Conservation (phyloP, 2,329 filamentous ascomycete species). For the Arachnomyces sp. region DNA sequence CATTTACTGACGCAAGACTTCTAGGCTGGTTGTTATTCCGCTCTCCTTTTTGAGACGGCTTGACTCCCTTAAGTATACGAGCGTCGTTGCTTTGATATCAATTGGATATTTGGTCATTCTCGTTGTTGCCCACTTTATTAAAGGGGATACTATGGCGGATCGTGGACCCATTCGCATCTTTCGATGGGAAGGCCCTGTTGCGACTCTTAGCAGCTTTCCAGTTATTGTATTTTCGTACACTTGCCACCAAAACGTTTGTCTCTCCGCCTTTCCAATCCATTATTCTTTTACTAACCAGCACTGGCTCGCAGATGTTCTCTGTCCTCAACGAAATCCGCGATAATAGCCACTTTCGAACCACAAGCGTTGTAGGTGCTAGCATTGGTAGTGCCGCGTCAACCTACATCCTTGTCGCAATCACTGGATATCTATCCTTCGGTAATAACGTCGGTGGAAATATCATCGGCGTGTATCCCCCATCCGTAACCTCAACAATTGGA, state of each 20-base stretch:
- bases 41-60: constrained; percentile 84
- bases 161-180: constrained; percentile 69
- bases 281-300: constrained; percentile 20
- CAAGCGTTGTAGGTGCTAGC: constrained; percentile 70
- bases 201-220: constrained; percentile 76
- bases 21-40: constrained; percentile 81
- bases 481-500: constrained; percentile 79
- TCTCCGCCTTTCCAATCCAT: not conserved
- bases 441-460: constrained; percentile 88
- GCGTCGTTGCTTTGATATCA: constrained; percentile 78
- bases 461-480: constrained; percentile 77
- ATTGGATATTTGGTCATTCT: constrained; percentile 91
- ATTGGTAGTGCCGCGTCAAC: constrained; percentile 82
- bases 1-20: constrained; percentile 13
- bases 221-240: constrained; percentile 99
- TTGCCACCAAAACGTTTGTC: constrained; percentile 85
- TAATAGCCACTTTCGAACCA: constrained; percentile 69
- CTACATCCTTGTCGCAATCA: constrained; percentile 87
- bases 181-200: constrained; percentile 69
- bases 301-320: constrained; percentile 76
- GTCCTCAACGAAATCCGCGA: constrained; percentile 91
- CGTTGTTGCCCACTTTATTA: constrained; percentile 83
- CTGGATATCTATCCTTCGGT: constrained; percentile 92
- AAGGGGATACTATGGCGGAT: constrained; percentile 65
- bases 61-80: constrained; percentile 96